Conservation (phyloP, 208 protist species). For the Acanthamoeba triangularis region DNA sequence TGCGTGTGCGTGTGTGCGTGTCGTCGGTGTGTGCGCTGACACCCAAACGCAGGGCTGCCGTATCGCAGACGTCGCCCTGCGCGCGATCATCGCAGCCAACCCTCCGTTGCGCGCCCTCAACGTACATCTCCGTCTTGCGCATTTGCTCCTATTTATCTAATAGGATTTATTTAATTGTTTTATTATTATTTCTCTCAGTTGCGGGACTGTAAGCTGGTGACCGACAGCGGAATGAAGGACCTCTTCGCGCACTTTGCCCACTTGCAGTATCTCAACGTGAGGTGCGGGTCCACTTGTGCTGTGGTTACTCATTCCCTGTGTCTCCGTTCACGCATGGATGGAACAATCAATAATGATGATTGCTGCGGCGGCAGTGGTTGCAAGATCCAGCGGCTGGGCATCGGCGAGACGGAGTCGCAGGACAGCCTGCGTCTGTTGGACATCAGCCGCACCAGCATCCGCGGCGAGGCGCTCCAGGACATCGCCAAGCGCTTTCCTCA, state of each 20-base stretch:
- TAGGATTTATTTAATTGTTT: too few species aligned
- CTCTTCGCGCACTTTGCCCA: background rate
- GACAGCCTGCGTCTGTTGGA: background rate
- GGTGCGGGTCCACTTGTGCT: too few species aligned
- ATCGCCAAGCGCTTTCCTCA: background rate
- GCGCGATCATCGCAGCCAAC: background rate
- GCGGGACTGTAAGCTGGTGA: background rate
- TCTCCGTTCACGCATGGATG: too few species aligned
- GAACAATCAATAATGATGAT: too few species aligned
- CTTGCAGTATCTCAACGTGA: background rate
- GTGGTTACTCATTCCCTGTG: too few species aligned
- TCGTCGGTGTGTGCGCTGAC: background rate
- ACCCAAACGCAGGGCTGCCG: background rate
- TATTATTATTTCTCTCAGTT: background rate
- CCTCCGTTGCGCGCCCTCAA: background rate
- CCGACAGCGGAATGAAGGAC: background rate
- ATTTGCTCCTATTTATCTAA: background rate
- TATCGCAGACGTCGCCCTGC: background rate
- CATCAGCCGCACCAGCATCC: background rate
- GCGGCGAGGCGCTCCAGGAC: background rate
- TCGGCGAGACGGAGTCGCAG: background rate
- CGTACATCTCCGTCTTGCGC: background rate
- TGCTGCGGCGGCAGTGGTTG: background rate
- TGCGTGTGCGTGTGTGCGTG: background rate
- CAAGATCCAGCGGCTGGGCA: background rate